Evolutionary conservation across 257 asterid genomes (phyloP).

Genomic region (Craterostigma plantagineum): DNA sequence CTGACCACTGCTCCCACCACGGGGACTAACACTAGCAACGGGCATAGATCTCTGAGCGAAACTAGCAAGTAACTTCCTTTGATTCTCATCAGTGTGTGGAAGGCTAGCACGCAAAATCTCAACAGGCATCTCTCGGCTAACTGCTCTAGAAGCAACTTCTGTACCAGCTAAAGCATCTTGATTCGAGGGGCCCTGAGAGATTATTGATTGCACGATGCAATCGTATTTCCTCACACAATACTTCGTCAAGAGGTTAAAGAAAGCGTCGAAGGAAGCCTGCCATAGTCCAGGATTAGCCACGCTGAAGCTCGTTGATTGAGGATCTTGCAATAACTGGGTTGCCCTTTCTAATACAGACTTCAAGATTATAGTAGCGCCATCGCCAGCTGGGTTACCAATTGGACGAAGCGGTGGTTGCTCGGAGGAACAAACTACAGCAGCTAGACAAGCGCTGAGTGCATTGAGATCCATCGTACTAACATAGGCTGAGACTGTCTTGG

Average conservation of each 20-base stretch:
- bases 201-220: conserved; percentile 28
- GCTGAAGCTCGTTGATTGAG: conserved; percentile 34
- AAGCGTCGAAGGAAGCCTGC: conserved; percentile 77
- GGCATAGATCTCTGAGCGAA: conserved; percentile 54
- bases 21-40: conserved; percentile 12
- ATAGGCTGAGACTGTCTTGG: conserved; percentile 24
- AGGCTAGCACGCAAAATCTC: conserved; percentile 57
- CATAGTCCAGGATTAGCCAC: conserved; percentile 31
- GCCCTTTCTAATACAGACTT: conserved; percentile 56
- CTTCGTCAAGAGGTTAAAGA: conserved; percentile 37
- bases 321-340: conserved; percentile 44
- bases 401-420: conserved; percentile 70
- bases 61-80: conserved; percentile 31
- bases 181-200: conserved; percentile 16
- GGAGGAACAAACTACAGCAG: conserved; percentile 57
- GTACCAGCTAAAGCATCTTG: conserved; percentile 17
- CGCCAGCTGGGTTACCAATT: conserved; percentile 46
- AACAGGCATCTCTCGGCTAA: conserved; percentile 51
- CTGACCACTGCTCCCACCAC: conserved; percentile 17
- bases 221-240: conserved; percentile 59
- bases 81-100: conserved; percentile 60
- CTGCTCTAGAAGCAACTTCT: conserved; percentile 35
- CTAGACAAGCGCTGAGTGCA: conserved; percentile 57
- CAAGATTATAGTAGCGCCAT: conserved; percentile 48
- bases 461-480: conserved; percentile 42